Evolutionary conservation across 2,329 filamentous ascomycete species (phyloP).

Genomic region (Aspergillus sp.): DNA sequence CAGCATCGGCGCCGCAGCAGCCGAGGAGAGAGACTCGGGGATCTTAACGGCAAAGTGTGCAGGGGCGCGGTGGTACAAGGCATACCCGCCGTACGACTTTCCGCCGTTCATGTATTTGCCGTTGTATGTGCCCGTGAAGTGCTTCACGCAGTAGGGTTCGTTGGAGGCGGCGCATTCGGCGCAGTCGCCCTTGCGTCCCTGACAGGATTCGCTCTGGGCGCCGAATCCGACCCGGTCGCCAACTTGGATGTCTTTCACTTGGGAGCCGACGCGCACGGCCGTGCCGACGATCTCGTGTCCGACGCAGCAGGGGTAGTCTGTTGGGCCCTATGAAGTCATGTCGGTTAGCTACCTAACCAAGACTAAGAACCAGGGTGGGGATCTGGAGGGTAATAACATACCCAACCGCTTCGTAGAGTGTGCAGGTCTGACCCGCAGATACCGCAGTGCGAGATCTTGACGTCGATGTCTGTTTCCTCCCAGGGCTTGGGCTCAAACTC

Average conservation of each 20-base stretch:
- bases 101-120: slow-evolving; percentile 48
- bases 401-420: slow-evolving; percentile 52
- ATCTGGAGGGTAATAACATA: slow-evolving; percentile 16
- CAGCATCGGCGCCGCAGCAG: slow-evolving; percentile 67
- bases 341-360: neutral
- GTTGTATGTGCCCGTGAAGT: slow-evolving; percentile 35
- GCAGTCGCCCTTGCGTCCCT: slow-evolving; percentile 46
- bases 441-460: slow-evolving; percentile 63
- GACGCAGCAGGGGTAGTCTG: slow-evolving; percentile 51
- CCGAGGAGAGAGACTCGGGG: slow-evolving; percentile 50
- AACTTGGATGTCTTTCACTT: slow-evolving; percentile 30
- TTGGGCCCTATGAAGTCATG: slow-evolving; percentile 24
- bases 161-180: slow-evolving; percentile 51
- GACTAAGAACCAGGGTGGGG: too few species aligned
- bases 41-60: slow-evolving; percentile 62
- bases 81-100: slow-evolving; percentile 67
- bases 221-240: slow-evolving; percentile 54
- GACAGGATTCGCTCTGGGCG: slow-evolving; percentile 59
- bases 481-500: slow-evolving; percentile 63
- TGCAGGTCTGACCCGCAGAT: slow-evolving; percentile 65
- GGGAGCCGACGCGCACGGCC: slow-evolving; percentile 56
- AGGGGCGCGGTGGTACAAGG: slow-evolving; percentile 55
- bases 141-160: slow-evolving; percentile 37
- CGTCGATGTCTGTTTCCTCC: slow-evolving; percentile 65
- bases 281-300: slow-evolving; percentile 67